Conservation (phyloP, 768 basidiomycete species). For the Boletus patriciae region DNA sequence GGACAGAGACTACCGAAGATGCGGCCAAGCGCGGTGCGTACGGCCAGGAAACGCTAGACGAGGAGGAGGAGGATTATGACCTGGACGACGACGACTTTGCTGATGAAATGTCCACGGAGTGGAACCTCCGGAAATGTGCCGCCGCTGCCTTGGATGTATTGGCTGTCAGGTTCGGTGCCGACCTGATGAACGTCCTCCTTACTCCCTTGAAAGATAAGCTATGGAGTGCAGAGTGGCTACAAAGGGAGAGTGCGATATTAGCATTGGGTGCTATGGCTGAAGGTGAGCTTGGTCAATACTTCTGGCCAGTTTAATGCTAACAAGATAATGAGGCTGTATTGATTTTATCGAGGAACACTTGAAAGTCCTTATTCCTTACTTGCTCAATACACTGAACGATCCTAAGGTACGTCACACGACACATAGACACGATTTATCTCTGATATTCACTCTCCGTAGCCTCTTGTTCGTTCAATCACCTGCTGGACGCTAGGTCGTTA, state of each 20-base stretch:
- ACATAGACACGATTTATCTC: background rate
- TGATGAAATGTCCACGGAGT: constrained; percentile 96
- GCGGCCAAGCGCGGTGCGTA: constrained; percentile 55
- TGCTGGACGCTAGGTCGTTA: constrained; percentile 99
- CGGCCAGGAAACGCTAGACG: constrained; percentile 78
- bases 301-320: constrained; percentile 8
- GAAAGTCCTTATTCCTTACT: constrained; percentile 88
- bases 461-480: constrained; percentile 95
- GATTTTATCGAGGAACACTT: constrained; percentile 94
- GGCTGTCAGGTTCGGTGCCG: constrained; percentile 88
- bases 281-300: constrained; percentile 50
- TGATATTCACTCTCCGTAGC: constrained; percentile 46
- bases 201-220: constrained; percentile 90
- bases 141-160: constrained; percentile 97
- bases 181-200: constrained; percentile 84
- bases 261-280: constrained; percentile 98
- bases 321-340: constrained; percentile 73
- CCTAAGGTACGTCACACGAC: constrained; percentile 63
- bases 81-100: constrained; percentile 85
- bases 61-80: constrained; percentile 86
- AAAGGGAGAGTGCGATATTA: constrained; percentile 92
- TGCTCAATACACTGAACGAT: constrained; percentile 88
- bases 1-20: constrained; percentile 38
- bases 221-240: constrained; percentile 90
- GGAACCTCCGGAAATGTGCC: constrained; percentile 98